Conservation (phyloP, 345 rosid genomes). For the Eutrema yunnanense region DNA sequence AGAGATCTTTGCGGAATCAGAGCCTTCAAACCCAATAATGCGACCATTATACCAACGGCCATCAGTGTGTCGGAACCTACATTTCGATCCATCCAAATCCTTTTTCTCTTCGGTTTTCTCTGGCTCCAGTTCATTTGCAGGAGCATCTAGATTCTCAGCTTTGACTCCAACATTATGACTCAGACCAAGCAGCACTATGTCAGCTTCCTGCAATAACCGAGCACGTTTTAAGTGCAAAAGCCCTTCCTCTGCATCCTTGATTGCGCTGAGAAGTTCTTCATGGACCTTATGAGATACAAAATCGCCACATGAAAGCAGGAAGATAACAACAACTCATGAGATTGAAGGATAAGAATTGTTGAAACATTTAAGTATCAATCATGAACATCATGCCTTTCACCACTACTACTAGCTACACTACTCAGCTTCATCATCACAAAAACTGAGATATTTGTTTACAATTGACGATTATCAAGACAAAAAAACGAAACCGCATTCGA, state of each 20-base stretch:
- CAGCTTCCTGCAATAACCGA: conserved; percentile 65
- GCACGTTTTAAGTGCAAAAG: conserved; percentile 71
- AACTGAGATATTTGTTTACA: background rate
- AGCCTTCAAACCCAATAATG: conserved; percentile 48
- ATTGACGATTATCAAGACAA: background rate
- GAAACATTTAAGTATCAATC: background rate
- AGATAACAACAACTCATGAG: background rate
- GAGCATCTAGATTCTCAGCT: conserved; percentile 44
- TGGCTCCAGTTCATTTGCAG: conserved; percentile 40
- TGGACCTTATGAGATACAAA: conserved; percentile 39
- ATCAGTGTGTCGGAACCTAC: conserved; percentile 62
- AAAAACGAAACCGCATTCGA: background rate
- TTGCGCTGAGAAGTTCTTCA: conserved; percentile 62
- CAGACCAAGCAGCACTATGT: conserved; percentile 32
- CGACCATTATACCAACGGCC: conserved; percentile 96
- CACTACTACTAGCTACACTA: background rate
- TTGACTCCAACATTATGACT: conserved; percentile 35
- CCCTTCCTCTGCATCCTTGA: conserved; percentile 76
- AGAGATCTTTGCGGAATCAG: conserved; percentile 59
- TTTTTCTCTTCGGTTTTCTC: conserved; percentile 43
- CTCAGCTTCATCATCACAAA: background rate
- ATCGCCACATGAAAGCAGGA: conserved; percentile 11
- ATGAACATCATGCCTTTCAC: background rate
- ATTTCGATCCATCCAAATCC: conserved; percentile 60
- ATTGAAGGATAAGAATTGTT: background rate